phyloP scores from a whole-genome alignment of 2,329 filamentous ascomycete genomes.

The Beauveria caledonica region DNA sequence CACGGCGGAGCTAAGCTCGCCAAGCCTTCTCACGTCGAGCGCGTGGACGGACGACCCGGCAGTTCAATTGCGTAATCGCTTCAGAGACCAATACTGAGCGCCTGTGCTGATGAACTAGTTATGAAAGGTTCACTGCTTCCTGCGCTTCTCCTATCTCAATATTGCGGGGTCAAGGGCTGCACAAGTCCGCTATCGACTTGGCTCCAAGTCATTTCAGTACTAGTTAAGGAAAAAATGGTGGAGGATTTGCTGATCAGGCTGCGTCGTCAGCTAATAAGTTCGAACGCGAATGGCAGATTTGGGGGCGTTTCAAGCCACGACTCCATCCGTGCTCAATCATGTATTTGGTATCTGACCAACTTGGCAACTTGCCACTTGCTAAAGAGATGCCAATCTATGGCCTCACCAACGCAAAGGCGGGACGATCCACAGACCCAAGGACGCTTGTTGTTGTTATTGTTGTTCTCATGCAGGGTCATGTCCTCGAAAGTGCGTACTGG shows the following conservation, averaged over 20 bases:
- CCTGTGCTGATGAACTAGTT: background rate
- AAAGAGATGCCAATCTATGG: background rate
- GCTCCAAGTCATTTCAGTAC: background rate
- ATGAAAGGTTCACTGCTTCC: background rate
- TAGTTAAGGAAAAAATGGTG: background rate
- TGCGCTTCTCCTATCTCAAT: background rate
- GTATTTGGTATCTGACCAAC: background rate
- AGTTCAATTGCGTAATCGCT: constrained; percentile 1
- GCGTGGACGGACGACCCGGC: background rate
- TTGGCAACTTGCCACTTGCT: background rate
- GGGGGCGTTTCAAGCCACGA: constrained; percentile 5
- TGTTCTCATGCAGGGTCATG: background rate
- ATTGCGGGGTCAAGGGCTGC: background rate
- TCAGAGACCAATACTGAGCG: background rate
- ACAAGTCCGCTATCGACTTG: background rate
- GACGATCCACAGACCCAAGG: background rate
- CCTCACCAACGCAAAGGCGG: background rate
- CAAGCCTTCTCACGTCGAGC: constrained; percentile 1
- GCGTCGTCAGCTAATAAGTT: constrained; percentile 1
- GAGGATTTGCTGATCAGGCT: background rate
- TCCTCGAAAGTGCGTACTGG: background rate
- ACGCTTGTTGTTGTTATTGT: background rate
- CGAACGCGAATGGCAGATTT: background rate
- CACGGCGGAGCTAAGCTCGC: background rate
- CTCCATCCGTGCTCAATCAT: background rate